These are phyloP conservation scores for Podospora conica DNA, from an alignment of 495 filamentous ascomycete genomes.

Conservation along the genomic window DNA sequence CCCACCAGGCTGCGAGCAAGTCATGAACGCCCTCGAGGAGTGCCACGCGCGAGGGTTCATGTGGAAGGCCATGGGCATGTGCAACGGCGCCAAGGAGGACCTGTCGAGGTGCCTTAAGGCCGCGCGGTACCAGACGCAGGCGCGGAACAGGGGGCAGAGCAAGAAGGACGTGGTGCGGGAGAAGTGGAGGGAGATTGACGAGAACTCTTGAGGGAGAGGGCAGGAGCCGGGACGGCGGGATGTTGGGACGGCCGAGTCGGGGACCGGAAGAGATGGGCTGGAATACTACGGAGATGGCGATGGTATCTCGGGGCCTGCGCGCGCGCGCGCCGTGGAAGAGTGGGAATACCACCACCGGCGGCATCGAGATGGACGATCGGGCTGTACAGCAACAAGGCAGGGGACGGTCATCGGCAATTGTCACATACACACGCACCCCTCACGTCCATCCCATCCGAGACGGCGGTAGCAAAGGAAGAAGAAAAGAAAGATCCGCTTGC, in stretches of 20 bases:
- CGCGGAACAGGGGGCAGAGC: constrained; percentile 62
- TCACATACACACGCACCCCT: not conserved
- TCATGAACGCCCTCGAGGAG: constrained; percentile 89
- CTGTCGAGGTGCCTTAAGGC: constrained; percentile 77
- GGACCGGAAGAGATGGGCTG: no score
- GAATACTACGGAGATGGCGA: no score
- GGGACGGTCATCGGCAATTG: not conserved
- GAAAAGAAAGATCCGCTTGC: not conserved
- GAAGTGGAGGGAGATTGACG: constrained; percentile 79
- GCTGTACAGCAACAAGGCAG: not conserved
- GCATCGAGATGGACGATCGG: not conserved
- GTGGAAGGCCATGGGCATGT: constrained; percentile 80
- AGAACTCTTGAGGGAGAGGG: constrained; percentile 48
- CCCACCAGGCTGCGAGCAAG: constrained; percentile 74
- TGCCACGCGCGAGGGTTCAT: constrained; percentile 91
- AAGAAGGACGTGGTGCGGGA: constrained; percentile 63
- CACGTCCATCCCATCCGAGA: not conserved
- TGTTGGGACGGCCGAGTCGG: no score
- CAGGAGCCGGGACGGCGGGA: not conserved
- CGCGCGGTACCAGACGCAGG: constrained; percentile 70
- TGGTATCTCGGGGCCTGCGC: no score
- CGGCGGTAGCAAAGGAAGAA: not conserved
- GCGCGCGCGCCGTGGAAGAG: not conserved
- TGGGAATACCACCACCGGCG: not conserved
- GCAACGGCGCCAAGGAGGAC: constrained; percentile 74